A percentile compares a stretch with the other conserved stretches of the same genome.
Evolutionary conservation across 1,139 yeast genomes (phyloP).

Genomic region (Debaryomycetaceae sp.): DNA sequence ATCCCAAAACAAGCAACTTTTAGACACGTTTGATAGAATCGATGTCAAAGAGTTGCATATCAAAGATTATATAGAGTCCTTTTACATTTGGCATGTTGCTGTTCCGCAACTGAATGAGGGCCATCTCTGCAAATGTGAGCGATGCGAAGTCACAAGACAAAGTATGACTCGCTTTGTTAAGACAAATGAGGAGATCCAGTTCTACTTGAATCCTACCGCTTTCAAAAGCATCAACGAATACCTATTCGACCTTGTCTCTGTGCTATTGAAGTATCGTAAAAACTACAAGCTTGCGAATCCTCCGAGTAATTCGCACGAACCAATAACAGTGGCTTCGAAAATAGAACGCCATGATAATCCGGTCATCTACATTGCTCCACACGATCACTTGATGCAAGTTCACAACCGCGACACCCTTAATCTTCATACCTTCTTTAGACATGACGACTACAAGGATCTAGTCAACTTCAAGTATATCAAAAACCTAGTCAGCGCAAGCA

Average conservation of each 20-base stretch:
- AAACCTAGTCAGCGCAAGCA: constrained; percentile 4
- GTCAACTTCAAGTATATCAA: constrained; percentile 9
- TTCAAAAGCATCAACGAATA: constrained; percentile 7
- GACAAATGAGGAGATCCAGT: constrained; percentile 11
- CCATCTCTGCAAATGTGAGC: constrained; percentile 3
- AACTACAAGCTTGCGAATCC: constrained; percentile 1
- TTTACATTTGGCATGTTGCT: constrained; percentile 9
- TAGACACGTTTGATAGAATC: constrained; percentile 1
- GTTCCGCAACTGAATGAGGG: constrained; percentile 1
- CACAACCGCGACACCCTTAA: neutral
- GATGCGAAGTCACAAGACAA: constrained; percentile 3
- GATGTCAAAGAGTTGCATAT: constrained; percentile 1
- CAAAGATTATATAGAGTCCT: constrained; percentile 11
- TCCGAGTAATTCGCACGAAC: constrained; percentile 1
- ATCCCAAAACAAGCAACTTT: constrained; percentile 6
- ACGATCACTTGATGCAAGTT: constrained; percentile 1
- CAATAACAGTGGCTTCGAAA: constrained; percentile 1
- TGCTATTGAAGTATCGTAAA: constrained; percentile 5
- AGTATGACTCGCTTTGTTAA: constrained; percentile 6
- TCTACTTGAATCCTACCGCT: constrained; percentile 12
- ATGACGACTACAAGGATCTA: constrained; percentile 9
- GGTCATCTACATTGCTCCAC: neutral
- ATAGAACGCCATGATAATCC: constrained; percentile 1
- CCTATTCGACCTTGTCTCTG: constrained; percentile 8
- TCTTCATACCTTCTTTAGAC: constrained; percentile 10